Evolutionary conservation across 148 eudicot species (phyloP).

Genomic region (Linanthus parryae): DNA sequence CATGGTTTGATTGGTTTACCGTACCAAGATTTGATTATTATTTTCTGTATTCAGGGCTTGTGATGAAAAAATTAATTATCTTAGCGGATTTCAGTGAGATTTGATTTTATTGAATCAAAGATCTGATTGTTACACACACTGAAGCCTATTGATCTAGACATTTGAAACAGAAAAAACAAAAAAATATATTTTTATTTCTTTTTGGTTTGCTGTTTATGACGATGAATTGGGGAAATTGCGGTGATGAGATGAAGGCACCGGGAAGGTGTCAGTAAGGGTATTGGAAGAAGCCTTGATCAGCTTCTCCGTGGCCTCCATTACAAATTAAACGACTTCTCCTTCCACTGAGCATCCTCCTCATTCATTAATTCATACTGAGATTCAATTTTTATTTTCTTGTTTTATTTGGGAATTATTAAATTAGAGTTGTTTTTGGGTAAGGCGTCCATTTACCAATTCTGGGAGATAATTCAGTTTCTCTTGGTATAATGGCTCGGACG

Average conservation of each 20-base stretch:
- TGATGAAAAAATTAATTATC: slow-evolving; percentile 4
- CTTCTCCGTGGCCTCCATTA: slow-evolving; percentile 57
- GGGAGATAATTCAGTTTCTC: slow-evolving; percentile 37
- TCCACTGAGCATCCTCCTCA: slow-evolving; percentile 56
- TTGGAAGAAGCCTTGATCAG: slow-evolving; percentile 30
- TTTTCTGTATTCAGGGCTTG: neutral
- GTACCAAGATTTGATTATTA: no score
- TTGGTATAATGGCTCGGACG: slow-evolving; percentile 71
- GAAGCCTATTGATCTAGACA: slow-evolving; percentile 24
- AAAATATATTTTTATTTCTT: neutral
- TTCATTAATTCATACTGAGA: neutral
- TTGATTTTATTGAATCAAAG: slow-evolving; percentile 27
- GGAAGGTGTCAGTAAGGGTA: slow-evolving; percentile 42
- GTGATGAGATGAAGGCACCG: slow-evolving; percentile 57
- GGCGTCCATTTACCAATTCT: slow-evolving; percentile 75
- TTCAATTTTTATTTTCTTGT: neutral
- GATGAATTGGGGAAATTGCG: slow-evolving; percentile 10
- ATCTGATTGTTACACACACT: slow-evolving; percentile 99
- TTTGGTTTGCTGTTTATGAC: neutral
- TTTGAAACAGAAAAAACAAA: no score
- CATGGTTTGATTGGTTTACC: no score
- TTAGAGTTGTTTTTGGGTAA: neutral
- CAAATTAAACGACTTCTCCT: slow-evolving; percentile 77
- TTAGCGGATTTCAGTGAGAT: slow-evolving; percentile 2
- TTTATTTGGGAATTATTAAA: neutral